Percentiles rank a stretch among this genome's conserved stretches.
Conservation (phyloP, 768 basidiomycete genomes). For the Sporobolomyces roseus region DNA sequence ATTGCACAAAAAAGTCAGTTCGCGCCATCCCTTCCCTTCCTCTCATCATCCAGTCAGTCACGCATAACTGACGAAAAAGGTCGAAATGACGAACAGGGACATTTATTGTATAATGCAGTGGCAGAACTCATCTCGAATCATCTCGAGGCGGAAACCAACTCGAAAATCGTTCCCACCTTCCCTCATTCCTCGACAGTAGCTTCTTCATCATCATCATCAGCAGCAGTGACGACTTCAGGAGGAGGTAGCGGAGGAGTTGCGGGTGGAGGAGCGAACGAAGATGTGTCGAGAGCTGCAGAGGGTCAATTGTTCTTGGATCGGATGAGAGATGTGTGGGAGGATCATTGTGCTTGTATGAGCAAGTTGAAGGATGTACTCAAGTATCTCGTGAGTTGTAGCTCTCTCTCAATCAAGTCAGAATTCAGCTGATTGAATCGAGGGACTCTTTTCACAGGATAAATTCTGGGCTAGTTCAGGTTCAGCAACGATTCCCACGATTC, state of each 20-base stretch:
- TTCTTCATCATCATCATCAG: slow-evolving; percentile 27
- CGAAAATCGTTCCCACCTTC: slow-evolving; percentile 75
- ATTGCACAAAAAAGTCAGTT: slow-evolving; percentile 59
- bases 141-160: slow-evolving; percentile 69
- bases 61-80: no score
- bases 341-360: slow-evolving; percentile 81
- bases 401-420: not conserved
- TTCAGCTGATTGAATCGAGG: no score
- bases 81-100: no score
- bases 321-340: slow-evolving; percentile 81
- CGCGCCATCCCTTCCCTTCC: not conserved
- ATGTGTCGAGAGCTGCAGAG: slow-evolving; percentile 55
- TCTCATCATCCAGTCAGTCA: not conserved
- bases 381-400: slow-evolving; percentile 74
- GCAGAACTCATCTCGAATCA: slow-evolving; percentile 73
- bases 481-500: slow-evolving; percentile 72
- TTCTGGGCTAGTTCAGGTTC: slow-evolving; percentile 68
- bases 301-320: slow-evolving; percentile 81
- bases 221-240: not conserved
- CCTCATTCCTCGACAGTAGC: slow-evolving; percentile 55
- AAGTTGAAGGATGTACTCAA: slow-evolving; percentile 84
- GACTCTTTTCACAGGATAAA: slow-evolving; percentile 65
- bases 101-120: slow-evolving; percentile 80
- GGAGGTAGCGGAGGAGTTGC: slow-evolving; percentile 8
- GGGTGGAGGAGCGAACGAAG: slow-evolving; percentile 32